phyloP scores from a whole-genome alignment of 2,329 filamentous ascomycete genomes.

The Trichoderma semiorbis region DNA sequence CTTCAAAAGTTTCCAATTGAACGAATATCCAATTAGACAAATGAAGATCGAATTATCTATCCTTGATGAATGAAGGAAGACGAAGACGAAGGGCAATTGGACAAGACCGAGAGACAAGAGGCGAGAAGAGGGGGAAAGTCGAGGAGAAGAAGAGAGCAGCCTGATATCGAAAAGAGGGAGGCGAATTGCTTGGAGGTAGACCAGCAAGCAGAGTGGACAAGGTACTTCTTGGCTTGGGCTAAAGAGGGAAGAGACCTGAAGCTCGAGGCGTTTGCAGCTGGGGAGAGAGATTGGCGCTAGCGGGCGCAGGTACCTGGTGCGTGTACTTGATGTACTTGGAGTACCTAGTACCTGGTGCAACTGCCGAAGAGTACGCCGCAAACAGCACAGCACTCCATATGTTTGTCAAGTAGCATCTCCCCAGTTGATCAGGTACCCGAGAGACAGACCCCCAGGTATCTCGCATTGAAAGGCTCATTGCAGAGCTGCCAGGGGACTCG shows the following conservation, averaged over 20 bases:
- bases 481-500: not conserved
- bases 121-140: not conserved
- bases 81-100: not conserved
- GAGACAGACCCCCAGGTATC: not conserved
- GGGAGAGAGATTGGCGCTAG: not conserved
- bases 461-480: not conserved
- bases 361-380: not conserved
- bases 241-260: not conserved
- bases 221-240: not conserved
- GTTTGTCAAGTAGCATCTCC: not conserved
- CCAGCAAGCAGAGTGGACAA: not conserved
- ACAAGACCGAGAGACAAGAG: not conserved
- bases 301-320: not conserved
- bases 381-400: not conserved
- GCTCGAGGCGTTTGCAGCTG: constrained; percentile 6
- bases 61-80: not conserved
- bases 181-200: not conserved
- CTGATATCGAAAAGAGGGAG: constrained; percentile 14
- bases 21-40: not conserved
- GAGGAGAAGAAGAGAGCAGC: constrained; percentile 1
- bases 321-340: not conserved
- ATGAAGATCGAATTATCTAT: not conserved
- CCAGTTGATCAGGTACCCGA: not conserved
- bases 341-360: not conserved
- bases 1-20: not conserved